phyloP scores from a whole-genome alignment of 768 basidiomycete genomes.

The Boletus pseudo-olivaceus region DNA sequence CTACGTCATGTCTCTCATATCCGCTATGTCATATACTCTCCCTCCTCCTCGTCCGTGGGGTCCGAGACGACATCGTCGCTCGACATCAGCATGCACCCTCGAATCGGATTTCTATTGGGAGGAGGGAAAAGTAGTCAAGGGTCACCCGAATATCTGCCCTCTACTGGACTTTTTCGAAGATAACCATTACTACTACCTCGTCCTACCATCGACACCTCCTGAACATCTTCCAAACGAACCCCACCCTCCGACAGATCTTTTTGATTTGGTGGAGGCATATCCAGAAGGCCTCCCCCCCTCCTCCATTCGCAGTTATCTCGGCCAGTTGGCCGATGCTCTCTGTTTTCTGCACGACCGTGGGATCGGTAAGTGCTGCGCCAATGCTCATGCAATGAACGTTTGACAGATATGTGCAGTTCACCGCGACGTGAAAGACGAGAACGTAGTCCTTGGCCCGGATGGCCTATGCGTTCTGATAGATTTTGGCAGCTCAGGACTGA shows the following conservation, averaged over 20 bases:
- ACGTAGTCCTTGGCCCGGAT: constrained; percentile 76
- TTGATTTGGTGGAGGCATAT: constrained; percentile 89
- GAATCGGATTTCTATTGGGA: constrained; percentile 48
- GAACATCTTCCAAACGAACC: constrained; percentile 51
- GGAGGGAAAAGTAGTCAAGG: constrained; percentile 69
- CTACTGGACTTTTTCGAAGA: constrained; percentile 97
- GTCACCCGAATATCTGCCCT: constrained; percentile 94
- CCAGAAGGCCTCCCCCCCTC: constrained; percentile 79
- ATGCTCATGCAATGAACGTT: constrained; percentile 3
- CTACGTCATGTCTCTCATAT: constrained; percentile 88
- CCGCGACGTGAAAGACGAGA: constrained; percentile 98
- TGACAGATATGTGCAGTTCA: constrained; percentile 55
- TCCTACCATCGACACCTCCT: constrained; percentile 74
- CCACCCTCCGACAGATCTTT: constrained; percentile 75
- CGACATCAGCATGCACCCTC: constrained; percentile 15
- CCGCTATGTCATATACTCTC: constrained; percentile 75
- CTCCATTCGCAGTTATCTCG: constrained; percentile 78
- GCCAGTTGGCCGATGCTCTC: constrained; percentile 91
- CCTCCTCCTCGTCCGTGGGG: constrained; percentile 82
- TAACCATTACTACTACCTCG: constrained; percentile 91
- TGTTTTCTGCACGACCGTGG: constrained; percentile 86
- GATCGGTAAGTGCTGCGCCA: constrained; percentile 58
- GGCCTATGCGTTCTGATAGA: constrained; percentile 93
- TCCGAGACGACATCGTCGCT: constrained; percentile 48
- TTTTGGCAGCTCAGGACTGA: constrained; percentile 89